Evolutionary conservation across 441 rosid species (phyloP).

Genomic region (Populus hybrid): DNA sequence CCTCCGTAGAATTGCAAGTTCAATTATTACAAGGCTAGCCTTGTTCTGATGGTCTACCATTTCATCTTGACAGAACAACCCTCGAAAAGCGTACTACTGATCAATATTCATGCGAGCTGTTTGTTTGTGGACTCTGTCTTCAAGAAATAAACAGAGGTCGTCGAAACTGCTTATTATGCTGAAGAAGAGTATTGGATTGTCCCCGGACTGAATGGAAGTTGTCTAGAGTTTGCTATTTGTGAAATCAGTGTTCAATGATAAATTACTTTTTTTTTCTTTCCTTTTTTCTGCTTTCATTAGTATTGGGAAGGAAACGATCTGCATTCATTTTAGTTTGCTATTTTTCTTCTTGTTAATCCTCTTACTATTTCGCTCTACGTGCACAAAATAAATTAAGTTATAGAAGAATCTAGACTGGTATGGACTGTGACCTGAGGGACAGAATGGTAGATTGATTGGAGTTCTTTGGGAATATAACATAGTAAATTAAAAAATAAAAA

Average conservation of each 20-base stretch:
- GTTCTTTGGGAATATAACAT: no score
- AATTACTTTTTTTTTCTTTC: not conserved
- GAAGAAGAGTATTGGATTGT: not conserved
- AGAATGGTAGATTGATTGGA: not conserved
- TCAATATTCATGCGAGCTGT: not conserved
- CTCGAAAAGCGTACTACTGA: conserved; percentile 85
- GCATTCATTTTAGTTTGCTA: not conserved
- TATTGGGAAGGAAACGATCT: no score
- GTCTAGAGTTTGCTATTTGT: not conserved
- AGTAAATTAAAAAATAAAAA: no score
- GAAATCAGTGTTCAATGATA: not conserved
- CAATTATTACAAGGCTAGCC: not conserved
- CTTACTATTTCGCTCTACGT: not conserved
- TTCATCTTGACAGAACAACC: conserved; percentile 59
- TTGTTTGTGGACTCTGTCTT: not conserved
- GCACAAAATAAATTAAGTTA: not conserved
- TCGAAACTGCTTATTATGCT: not conserved
- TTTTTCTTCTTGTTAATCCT: no score
- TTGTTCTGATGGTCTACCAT: not conserved
- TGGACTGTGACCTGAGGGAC: not conserved
- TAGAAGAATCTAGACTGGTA: not conserved
- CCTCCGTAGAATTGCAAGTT: not conserved
- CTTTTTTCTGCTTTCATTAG: not conserved
- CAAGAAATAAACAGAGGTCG: not conserved
- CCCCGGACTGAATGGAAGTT: not conserved